phyloP scores from a whole-genome alignment of 495 filamentous ascomycete genomes.

The Podospora sp. region DNA sequence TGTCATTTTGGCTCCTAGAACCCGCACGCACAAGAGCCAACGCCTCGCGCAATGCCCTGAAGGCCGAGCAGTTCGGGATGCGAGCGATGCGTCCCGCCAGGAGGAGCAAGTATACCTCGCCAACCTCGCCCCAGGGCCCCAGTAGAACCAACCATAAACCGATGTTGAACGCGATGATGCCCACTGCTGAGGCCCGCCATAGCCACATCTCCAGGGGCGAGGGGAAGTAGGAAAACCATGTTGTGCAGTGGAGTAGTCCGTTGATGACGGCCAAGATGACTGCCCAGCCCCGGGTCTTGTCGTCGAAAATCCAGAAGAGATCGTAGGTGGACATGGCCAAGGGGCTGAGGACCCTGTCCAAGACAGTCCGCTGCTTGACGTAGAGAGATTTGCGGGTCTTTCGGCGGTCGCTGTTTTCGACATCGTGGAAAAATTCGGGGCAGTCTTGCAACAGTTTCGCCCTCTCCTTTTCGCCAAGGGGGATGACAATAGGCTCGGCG shows the following conservation, averaged over 20 bases:
- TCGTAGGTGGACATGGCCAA: slow-evolving; percentile 7
- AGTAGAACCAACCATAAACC: too few species aligned
- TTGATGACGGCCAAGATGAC: slow-evolving; percentile 8
- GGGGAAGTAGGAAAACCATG: slow-evolving; percentile 14
- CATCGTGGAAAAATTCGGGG: not conserved
- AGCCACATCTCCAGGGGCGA: not conserved
- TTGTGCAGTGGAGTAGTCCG: not conserved
- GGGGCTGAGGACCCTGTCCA: not conserved
- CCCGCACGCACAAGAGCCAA: too few species aligned
- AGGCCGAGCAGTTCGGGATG: too few species aligned
- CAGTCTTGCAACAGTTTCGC: not conserved
- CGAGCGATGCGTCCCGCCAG: too few species aligned
- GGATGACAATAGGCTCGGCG: not conserved
- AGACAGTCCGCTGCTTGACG: not conserved
- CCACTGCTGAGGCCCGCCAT: not conserved
- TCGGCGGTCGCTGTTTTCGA: not conserved
- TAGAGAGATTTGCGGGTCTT: not conserved
- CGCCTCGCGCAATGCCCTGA: too few species aligned
- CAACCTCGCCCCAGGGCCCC: too few species aligned
- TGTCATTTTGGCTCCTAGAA: too few species aligned
- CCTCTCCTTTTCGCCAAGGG: not conserved
- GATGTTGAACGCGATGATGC: too few species aligned
- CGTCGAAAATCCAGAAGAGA: not conserved
- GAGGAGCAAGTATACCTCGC: too few species aligned
- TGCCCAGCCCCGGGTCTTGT: not conserved